Conservation (phyloP, 192 early-diverging fungal genomes). For the Spizellomyces punctatus region DNA sequence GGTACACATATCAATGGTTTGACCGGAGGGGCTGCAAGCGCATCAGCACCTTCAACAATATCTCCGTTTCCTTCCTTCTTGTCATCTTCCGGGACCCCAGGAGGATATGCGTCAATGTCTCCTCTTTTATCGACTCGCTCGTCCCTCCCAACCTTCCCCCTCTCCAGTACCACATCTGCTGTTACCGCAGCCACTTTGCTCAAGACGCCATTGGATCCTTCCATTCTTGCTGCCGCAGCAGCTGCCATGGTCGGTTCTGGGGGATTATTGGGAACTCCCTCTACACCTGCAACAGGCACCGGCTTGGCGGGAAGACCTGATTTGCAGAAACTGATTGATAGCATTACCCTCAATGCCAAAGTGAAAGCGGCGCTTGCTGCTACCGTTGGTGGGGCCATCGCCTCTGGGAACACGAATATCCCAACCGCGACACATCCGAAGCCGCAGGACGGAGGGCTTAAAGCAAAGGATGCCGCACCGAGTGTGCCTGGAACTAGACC, state of each 20-base stretch:
- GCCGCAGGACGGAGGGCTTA: not conserved
- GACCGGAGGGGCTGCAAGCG: not conserved
- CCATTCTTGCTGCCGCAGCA: conserved; percentile 7
- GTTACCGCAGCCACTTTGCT: not conserved
- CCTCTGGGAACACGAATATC: not conserved
- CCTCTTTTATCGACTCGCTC: not conserved
- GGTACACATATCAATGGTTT: not conserved
- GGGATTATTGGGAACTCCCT: not conserved
- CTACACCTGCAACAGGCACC: not conserved
- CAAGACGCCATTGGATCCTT: not conserved
- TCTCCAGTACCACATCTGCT: not conserved
- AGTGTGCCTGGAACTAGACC: not conserved
- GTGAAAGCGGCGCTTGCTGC: conserved; percentile 18
- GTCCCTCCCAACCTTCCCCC: not conserved
- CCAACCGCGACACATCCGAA: conserved; percentile 2
- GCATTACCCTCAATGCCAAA: conserved; percentile 12
- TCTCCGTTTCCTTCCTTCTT: not conserved
- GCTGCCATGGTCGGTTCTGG: conserved; percentile 11
- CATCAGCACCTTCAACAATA: not conserved
- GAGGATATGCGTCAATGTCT: not conserved
- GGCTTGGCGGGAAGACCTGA: conserved; percentile 12
- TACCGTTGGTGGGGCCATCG: not conserved
- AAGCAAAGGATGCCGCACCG: not conserved
- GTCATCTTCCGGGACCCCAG: not conserved
- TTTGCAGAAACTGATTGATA: conserved; percentile 24